phyloP scores from a whole-genome alignment of 2,329 filamentous ascomycete genomes.

The Xylaria multiplex region DNA sequence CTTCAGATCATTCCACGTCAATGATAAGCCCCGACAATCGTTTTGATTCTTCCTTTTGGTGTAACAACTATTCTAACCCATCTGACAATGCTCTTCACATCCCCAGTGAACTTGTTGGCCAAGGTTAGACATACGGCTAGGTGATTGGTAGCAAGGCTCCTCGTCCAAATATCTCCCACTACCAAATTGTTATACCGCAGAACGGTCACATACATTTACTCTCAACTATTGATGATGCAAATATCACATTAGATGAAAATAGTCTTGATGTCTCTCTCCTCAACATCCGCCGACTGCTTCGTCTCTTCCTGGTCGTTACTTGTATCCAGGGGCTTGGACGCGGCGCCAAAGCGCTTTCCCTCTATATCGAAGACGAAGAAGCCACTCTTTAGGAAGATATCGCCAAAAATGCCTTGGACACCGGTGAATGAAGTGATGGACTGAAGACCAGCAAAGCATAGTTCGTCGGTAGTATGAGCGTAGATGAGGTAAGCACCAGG shows the following conservation, averaged over 20 bases:
- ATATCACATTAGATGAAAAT: conserved; percentile 25
- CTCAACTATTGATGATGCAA: neutral
- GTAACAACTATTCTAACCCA: neutral
- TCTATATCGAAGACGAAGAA: conserved; percentile 76
- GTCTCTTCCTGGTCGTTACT: conserved; percentile 36
- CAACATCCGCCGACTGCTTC: conserved; percentile 1
- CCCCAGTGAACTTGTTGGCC: neutral
- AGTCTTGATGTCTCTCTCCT: conserved; percentile 13
- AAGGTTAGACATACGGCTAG: conserved; percentile 6
- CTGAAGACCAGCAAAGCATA: conserved; percentile 83
- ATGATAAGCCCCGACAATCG: too few species aligned
- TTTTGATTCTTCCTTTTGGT: neutral
- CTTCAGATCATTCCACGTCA: too few species aligned
- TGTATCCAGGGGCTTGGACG: conserved; percentile 52
- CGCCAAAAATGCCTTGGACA: conserved; percentile 75
- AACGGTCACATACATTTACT: neutral
- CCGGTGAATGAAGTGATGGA: conserved; percentile 57
- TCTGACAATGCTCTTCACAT: neutral
- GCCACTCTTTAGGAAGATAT: conserved; percentile 80
- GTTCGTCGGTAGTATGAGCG: conserved; percentile 59
- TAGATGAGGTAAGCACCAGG: conserved; percentile 67
- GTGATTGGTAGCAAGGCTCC: neutral
- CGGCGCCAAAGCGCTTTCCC: conserved; percentile 58
- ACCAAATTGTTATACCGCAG: neutral
- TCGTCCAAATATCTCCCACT: conserved; percentile 9